These are phyloP conservation scores for Spathaspora girioi DNA, from an alignment of 805 yeast genomes.

Conservation along the genomic window DNA sequence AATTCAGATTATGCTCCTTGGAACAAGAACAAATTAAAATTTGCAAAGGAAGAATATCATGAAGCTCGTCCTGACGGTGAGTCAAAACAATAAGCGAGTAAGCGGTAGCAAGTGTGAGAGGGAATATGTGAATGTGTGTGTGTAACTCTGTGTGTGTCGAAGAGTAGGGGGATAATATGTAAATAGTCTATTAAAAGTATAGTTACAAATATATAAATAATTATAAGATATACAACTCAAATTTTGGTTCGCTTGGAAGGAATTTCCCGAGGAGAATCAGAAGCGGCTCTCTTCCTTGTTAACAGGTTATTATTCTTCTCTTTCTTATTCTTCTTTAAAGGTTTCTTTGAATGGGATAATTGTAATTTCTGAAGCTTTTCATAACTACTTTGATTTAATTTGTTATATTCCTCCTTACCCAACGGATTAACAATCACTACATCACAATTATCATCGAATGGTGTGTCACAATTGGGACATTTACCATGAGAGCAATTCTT, in stretches of 20 bases:
- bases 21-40: slow-evolving; percentile 38
- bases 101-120: too few species aligned
- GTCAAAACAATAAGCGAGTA: neutral
- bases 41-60: slow-evolving; percentile 29
- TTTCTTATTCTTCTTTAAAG: slow-evolving; percentile 8
- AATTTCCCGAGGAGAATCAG: neutral
- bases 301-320: neutral
- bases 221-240: neutral
- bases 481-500: slow-evolving; percentile 6
- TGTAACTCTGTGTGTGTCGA: too few species aligned
- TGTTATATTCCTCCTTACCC: slow-evolving; percentile 6
- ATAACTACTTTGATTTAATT: slow-evolving; percentile 13
- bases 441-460: slow-evolving; percentile 22
- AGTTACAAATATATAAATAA: neutral
- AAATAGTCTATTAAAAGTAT: neutral
- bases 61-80: slow-evolving; percentile 10
- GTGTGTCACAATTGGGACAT: slow-evolving; percentile 31
- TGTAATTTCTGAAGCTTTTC: slow-evolving; percentile 9
- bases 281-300: neutral
- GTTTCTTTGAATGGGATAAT: slow-evolving; percentile 24
- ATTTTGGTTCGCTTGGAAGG: neutral
- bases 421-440: slow-evolving; percentile 30
- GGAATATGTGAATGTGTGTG: too few species aligned
- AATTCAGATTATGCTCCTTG: slow-evolving; percentile 41
- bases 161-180: neutral